A percentile compares a stretch with the other conserved stretches of the same genome.
Conservation (phyloP, 441 rosid genomes). For the Daphne laureola region DNA sequence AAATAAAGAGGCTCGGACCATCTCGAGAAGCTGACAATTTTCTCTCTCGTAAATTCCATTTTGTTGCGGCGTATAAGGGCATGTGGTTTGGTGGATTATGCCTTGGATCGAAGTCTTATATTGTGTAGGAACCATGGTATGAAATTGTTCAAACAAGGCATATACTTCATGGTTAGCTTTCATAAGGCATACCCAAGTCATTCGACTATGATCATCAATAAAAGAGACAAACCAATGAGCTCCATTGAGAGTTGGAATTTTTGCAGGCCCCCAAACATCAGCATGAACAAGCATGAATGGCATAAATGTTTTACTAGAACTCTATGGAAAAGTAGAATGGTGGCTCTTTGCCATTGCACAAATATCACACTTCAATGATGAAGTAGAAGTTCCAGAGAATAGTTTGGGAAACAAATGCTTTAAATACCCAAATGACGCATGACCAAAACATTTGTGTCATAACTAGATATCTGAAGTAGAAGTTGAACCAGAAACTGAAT, state of each 20-base stretch:
- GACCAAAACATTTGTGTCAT: conserved; percentile 4
- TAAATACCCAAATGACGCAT: conserved; percentile 10
- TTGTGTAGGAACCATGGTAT: neutral
- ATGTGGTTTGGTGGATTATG: conserved; percentile 1
- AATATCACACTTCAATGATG: too few species aligned
- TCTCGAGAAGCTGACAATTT: conserved; percentile 3
- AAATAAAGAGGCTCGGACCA: conserved; percentile 1
- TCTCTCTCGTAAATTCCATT: neutral
- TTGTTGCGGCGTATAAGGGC: neutral
- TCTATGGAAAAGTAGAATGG: neutral
- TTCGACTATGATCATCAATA: neutral
- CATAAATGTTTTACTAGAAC: neutral
- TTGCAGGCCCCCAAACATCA: neutral
- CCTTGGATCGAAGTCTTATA: conserved; percentile 1
- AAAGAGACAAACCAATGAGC: conserved; percentile 5
- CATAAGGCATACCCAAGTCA: conserved; percentile 2
- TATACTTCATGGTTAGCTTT: neutral
- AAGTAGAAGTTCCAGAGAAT: too few species aligned
- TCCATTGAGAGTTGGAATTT: neutral
- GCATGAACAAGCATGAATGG: neutral
- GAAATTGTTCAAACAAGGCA: neutral
- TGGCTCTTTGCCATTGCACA: conserved; percentile 5
- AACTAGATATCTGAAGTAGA: neutral
- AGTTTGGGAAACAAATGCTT: too few species aligned
- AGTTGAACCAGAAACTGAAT: neutral